Conservation (phyloP, 2,329 filamentous ascomycete genomes). For the Raffaelea deltoideospora region DNA sequence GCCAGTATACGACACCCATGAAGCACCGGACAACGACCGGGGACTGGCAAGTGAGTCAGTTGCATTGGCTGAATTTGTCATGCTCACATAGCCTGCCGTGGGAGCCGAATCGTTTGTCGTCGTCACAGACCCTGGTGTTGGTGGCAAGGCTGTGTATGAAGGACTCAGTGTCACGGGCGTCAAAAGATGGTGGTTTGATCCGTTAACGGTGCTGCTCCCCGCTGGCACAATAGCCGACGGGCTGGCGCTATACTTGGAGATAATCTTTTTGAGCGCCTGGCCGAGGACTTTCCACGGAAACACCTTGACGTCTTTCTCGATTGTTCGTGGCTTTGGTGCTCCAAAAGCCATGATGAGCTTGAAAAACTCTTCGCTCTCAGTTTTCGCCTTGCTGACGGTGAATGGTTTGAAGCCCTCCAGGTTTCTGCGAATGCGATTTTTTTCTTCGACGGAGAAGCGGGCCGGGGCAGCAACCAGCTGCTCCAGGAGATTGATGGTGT, state of each 20-base stretch:
- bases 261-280: constrained; percentile 89
- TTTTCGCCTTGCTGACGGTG: constrained; percentile 85
- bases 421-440: constrained; percentile 93
- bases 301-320: constrained; percentile 98
- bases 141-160: constrained; percentile 29
- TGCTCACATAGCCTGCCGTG: constrained; percentile 22
- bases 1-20: constrained; percentile 23
- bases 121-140: constrained; percentile 24
- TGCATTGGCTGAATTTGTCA: constrained; percentile 21
- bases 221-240: constrained; percentile 22
- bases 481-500: constrained; percentile 91
- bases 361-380: constrained; percentile 93
- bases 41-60: constrained; percentile 37
- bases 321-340: constrained; percentile 87
- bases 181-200: constrained; percentile 22
- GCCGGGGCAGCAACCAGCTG: constrained; percentile 62
- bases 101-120: constrained; percentile 20
- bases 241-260: constrained; percentile 73
- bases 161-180: constrained; percentile 20
- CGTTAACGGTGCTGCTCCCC: constrained; percentile 6
- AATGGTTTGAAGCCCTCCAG: constrained; percentile 84
- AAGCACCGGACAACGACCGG: constrained; percentile 31
- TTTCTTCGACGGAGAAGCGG: constrained; percentile 90
- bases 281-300: constrained; percentile 90
- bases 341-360: constrained; percentile 98